Conservation (phyloP, 2,329 filamentous ascomycete species). For the Aspergillus sp. region DNA sequence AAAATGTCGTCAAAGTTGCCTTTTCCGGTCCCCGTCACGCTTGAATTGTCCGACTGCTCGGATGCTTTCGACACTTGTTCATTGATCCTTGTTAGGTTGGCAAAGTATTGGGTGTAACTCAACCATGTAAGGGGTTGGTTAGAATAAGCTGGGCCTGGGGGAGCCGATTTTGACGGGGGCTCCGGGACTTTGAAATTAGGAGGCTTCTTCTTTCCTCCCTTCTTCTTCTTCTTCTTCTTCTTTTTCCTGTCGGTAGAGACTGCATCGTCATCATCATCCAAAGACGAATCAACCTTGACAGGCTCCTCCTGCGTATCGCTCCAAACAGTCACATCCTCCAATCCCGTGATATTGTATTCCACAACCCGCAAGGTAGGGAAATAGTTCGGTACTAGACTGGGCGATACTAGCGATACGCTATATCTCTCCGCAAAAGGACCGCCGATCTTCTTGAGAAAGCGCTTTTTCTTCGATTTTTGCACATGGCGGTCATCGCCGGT, state of each 20-base stretch:
- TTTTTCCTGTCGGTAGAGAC: slow-evolving; percentile 43
- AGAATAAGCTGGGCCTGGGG: slow-evolving; percentile 86
- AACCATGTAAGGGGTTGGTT: slow-evolving; percentile 76
- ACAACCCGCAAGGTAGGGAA: slow-evolving; percentile 87
- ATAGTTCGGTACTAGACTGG: slow-evolving; percentile 90
- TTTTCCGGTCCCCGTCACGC: slow-evolving; percentile 54
- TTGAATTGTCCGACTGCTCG: not conserved
- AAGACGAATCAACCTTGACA: not conserved
- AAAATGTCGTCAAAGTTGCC: slow-evolving; percentile 55
- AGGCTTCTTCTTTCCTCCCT: slow-evolving; percentile 23
- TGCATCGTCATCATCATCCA: slow-evolving; percentile 9
- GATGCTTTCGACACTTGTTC: slow-evolving; percentile 56
- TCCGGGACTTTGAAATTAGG: slow-evolving; percentile 66
- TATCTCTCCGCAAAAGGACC: slow-evolving; percentile 84
- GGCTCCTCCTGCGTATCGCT: slow-evolving; percentile 13
- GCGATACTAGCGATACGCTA: slow-evolving; percentile 74
- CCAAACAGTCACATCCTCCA: slow-evolving; percentile 56
- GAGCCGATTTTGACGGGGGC: slow-evolving; percentile 68
- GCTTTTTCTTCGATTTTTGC: slow-evolving; percentile 43
- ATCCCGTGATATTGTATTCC: slow-evolving; percentile 85
- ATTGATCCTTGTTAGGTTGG: slow-evolving; percentile 90
- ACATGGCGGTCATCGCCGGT: slow-evolving; percentile 20
- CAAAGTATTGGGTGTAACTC: slow-evolving; percentile 86
- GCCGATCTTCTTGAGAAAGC: slow-evolving; percentile 66
- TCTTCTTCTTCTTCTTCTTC: slow-evolving; percentile 49